Conservation (phyloP, 352 stramenopile species). For the Pythium periplocum region DNA sequence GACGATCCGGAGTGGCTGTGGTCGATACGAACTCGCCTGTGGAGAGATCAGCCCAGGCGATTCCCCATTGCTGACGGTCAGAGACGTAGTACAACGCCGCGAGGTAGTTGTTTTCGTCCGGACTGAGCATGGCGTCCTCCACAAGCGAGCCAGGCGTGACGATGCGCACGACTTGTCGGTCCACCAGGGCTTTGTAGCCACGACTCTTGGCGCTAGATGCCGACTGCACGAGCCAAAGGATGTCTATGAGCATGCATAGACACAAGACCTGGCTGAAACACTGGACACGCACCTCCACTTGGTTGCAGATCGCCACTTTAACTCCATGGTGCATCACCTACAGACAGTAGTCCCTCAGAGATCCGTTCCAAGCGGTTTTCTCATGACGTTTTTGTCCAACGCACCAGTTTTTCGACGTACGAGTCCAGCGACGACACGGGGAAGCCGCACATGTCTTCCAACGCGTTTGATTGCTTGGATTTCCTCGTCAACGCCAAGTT, state of each 20-base stretch:
- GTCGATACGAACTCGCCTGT: constrained; percentile 76
- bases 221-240: constrained; percentile 21
- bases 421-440: constrained; percentile 63
- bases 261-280: not conserved
- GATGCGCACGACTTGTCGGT: constrained; percentile 74
- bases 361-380: no score
- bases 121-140: constrained; percentile 72
- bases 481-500: constrained; percentile 69
- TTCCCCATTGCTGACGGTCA: constrained; percentile 28
- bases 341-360: no score
- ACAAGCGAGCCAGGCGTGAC: constrained; percentile 70
- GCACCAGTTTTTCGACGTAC: constrained; percentile 77
- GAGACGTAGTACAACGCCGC: constrained; percentile 36
- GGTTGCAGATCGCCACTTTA: constrained; percentile 82
- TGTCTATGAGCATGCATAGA: not conserved
- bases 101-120: constrained; percentile 78
- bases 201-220: constrained; percentile 40
- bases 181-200: constrained; percentile 54
- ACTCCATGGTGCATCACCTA: constrained; percentile 80
- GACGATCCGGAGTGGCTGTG: constrained; percentile 44
- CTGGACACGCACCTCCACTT: constrained; percentile 46
- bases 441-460: constrained; percentile 79
- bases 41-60: constrained; percentile 73
- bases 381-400: not conserved
- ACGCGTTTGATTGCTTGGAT: constrained; percentile 42